phyloP scores from a whole-genome alignment of 129 eudicot genomes.

The Calendula officinalis region DNA sequence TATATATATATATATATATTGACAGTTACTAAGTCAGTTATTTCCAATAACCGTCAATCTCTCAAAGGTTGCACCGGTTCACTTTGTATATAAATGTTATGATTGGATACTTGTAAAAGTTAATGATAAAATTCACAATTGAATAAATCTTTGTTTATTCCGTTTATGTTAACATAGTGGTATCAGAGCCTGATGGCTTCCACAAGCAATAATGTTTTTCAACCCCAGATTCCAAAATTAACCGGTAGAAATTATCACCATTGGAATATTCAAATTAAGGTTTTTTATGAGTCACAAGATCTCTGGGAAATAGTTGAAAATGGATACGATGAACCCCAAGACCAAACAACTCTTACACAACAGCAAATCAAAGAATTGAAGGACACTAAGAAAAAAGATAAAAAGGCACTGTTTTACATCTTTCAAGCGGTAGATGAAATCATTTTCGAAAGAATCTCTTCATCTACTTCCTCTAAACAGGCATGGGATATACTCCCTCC shows the following conservation, averaged over 20 bases:
- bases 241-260: conserved; percentile 14
- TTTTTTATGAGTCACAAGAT: conserved; percentile 18
- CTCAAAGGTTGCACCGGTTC: too few species aligned
- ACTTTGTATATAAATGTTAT: too few species aligned
- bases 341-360: not conserved
- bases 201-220: not conserved
- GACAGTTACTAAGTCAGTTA: too few species aligned
- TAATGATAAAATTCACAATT: too few species aligned
- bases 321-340: not conserved
- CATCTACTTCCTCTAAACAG: not conserved
- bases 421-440: not conserved
- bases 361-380: not conserved
- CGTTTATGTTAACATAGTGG: not conserved
- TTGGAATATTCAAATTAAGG: conserved; percentile 12
- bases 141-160: too few species aligned
- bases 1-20: too few species aligned
- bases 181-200: conserved; percentile 3
- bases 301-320: conserved; percentile 17
- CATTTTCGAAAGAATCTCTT: conserved; percentile 1
- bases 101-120: too few species aligned
- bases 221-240: not conserved
- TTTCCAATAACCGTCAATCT: too few species aligned
- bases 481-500: conserved; percentile 3
- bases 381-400: not conserved
- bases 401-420: not conserved